Evolutionary conservation across 1,284 basidiomycete species (phyloP), one percentile per base, ranked within the genome.

Genomic region (Puccinia novopanici): DNA sequence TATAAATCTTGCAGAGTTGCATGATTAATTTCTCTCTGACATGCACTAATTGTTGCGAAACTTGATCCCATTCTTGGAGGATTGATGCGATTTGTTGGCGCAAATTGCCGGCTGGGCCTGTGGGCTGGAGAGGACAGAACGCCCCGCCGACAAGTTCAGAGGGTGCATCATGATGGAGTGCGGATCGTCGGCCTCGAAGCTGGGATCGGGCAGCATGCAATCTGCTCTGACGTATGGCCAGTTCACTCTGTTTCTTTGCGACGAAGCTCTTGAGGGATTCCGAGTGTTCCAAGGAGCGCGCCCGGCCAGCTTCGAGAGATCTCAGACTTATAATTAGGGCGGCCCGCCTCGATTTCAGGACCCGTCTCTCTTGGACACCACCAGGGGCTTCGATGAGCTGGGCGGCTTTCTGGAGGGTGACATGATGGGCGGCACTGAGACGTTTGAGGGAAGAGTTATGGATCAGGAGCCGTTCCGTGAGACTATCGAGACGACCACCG

Each of bases 391-490:
- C 54, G 50, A 79, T 67, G 9, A 71, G 12, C 55, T 65, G 52
- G 6, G 68, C 24, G 40, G 76, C 76, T 30, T 68, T 70, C 27
- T 70, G 55, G 13, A 79, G 50, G 24, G 67, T 59, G 42, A 45
- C 42, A 59, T 79, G 50, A 54, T 71, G 76, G 27, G 65, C 37
- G 17, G 65, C 76, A 27, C 67, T 68, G 24, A 79, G 68, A 71
- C 76, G 65, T 22, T 72, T 59, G 37, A 79, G 76, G 5, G 76
- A 55, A 27, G 65, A 57, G 24, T 71, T 52, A 48, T 79, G 76
- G 27, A 79, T 79, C 4, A 79, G 24, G 40, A 79, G 55, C 19
- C 76, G 65, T 63, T 79, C 76, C 37, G 48, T 79, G 65, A 79
- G 68, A 72, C 76, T 79, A 40, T 4, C 15, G 30, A 34, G 50